Evolutionary conservation across 495 filamentous ascomycete genomes (phyloP).

Genomic region (Podospora anserina): DNA sequence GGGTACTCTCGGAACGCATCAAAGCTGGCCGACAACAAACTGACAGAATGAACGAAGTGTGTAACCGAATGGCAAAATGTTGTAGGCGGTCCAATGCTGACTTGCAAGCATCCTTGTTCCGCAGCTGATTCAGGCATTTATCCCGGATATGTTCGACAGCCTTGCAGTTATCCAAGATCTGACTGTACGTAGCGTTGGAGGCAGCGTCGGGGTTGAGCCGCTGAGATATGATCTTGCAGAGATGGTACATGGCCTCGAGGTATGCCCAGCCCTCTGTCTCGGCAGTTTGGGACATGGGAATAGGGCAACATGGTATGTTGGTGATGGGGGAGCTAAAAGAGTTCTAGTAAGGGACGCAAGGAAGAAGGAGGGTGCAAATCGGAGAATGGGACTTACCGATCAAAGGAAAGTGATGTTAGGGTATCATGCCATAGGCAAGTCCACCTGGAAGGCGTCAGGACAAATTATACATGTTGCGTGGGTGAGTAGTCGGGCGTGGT

Average conservation of each 20-base stretch:
- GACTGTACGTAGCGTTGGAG: constrained; percentile 41
- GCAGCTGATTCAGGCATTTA: constrained; percentile 42
- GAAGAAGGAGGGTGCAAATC: neutral
- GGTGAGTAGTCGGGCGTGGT: no score
- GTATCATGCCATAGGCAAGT: constrained; percentile 57
- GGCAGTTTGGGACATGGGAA: constrained; percentile 43
- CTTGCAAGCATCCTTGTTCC: constrained; percentile 52
- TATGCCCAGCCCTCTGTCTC: constrained; percentile 48
- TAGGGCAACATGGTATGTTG: constrained; percentile 46
- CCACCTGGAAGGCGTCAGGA: constrained; percentile 52
- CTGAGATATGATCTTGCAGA: constrained; percentile 50
- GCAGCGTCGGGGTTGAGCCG: constrained; percentile 51
- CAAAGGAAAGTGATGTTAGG: constrained; percentile 53
- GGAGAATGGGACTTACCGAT: constrained; percentile 39
- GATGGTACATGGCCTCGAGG: constrained; percentile 54
- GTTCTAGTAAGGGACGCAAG: neutral
- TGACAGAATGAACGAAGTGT: constrained; percentile 54
- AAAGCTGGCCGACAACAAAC: constrained; percentile 55
- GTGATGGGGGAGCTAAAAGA: constrained; percentile 46
- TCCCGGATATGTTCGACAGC: constrained; percentile 48
- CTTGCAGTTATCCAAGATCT: constrained; percentile 47
- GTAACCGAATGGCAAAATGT: constrained; percentile 52
- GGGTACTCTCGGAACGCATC: constrained; percentile 37
- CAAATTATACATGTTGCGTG: neutral
- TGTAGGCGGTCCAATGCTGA: constrained; percentile 53